Conservation (phyloP, 2,329 filamentous ascomycete species). For the Pseudocercospora musae region DNA sequence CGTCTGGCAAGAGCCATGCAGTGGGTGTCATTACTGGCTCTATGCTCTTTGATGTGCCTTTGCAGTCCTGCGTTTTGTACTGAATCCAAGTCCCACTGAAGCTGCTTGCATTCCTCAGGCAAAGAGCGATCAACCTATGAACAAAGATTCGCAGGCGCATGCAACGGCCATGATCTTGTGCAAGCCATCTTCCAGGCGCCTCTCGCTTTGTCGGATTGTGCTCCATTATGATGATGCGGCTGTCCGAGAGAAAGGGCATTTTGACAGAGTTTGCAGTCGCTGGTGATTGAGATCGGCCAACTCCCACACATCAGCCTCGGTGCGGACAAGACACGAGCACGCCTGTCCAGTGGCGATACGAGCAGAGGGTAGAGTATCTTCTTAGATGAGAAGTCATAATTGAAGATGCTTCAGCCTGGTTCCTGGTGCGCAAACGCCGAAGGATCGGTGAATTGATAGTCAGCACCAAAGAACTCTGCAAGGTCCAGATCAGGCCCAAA, state of each 20-base stretch:
- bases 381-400: background rate
- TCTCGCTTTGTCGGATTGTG: background rate
- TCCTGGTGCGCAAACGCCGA: slow-evolving; percentile 10
- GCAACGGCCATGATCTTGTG: no score
- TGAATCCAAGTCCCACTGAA: background rate
- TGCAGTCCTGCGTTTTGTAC: background rate
- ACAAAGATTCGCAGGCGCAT: no score
- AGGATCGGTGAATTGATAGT: slow-evolving; percentile 42
- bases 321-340: background rate
- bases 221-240: no score
- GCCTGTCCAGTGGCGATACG: no score
- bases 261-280: background rate
- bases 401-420: background rate
- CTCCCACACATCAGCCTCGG: no score
- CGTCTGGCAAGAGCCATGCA: no score
- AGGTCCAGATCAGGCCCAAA: slow-evolving; percentile 62
- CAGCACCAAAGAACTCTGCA: slow-evolving; percentile 48
- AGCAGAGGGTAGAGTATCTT: background rate
- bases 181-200: no score
- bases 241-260: background rate
- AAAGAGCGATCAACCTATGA: no score
- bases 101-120: background rate
- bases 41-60: background rate
- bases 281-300: background rate
- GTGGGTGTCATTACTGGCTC: background rate